Base-by-base conservation (phyloP, 345 rosid species). In the Aquilaria yunnanensis region DNA sequence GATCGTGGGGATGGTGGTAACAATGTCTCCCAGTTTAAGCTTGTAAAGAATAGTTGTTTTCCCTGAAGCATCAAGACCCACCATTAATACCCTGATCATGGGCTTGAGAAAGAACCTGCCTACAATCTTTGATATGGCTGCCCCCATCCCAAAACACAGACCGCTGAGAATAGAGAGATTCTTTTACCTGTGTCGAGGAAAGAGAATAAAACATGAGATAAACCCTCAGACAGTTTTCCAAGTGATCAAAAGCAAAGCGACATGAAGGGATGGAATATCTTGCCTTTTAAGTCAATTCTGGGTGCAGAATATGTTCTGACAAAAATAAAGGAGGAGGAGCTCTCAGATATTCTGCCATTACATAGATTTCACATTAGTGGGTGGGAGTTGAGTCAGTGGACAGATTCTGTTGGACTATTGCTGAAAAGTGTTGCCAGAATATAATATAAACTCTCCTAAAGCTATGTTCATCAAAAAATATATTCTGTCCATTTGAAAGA, bases 11-110 rank as follows among this genome's bases (percentile, higher is more conserved):
- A 62, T 59, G 5, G 90, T 80, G 37, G 78, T 68, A 51, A 87
- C 81, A n/a, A 75, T 57, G 6, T 82, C 82, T 46, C 97, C 96
- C 10, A 85, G 84, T 75, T 77, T 85, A 12, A 87, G 78, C 78
- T 80, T 87, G 80, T 72, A 84, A 54, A 90, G 79, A 68, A 87
- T 79, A 58, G 87, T 81, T 57, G 96, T 78, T 72, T 87, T 87
- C 63, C 95, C 89, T 1, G 91, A 86, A 67, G 68, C 80, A 67
- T 86, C 89, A 63, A 87, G 94, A 67, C 91, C 92, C 16, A 86
- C 79, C 94, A 83, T 87, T 60, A 85, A 65, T 49, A 85, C 75
- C 69, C 79, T 81, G 50, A 74, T 59, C 66, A 46, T 70, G 2
- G 47, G 54, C 67, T 62, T 77, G 0, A 74, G 65, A 47, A 76